Evolutionary conservation across 306 rosid species (phyloP).

Genomic region (Trichosanthes cucumerina): DNA sequence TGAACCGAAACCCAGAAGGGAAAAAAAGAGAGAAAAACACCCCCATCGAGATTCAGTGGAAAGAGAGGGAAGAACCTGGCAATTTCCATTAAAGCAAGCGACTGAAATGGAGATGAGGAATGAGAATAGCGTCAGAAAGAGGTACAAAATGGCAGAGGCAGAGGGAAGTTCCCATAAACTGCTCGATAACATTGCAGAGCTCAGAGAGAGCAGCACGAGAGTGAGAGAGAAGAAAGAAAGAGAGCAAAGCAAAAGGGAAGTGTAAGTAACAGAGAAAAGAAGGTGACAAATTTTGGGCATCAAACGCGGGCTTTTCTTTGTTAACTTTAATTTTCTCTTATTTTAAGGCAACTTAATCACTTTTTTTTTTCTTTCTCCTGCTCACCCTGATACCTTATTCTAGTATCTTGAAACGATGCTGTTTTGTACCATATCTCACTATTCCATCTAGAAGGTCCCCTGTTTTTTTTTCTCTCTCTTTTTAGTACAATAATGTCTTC

Average conservation of each 20-base stretch:
- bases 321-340: constrained; percentile 28
- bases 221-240: constrained; percentile 1
- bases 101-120: constrained; percentile 26
- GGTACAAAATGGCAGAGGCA: constrained; percentile 14
- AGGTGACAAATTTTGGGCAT: constrained; percentile 26
- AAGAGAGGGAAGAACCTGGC: constrained; percentile 50
- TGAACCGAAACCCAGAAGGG: constrained; percentile 14
- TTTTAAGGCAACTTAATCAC: constrained; percentile 17
- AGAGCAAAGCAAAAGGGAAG: constrained; percentile 21
- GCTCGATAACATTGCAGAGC: constrained; percentile 45
- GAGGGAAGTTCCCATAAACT: constrained; percentile 23
- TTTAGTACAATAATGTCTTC: neutral
- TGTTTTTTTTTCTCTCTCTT: too few species aligned
- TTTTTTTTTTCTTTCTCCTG: neutral
- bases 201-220: constrained; percentile 3
- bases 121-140: constrained; percentile 28
- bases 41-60: constrained; percentile 21
- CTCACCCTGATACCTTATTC: neutral
- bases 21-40: neutral
- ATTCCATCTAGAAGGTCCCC: neutral
- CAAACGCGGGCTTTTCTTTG: constrained; percentile 27
- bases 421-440: neutral
- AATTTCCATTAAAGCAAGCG: constrained; percentile 60
- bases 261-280: constrained; percentile 20
- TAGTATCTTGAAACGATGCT: constrained; percentile 1